Evolutionary conservation across 2,329 filamentous ascomycete species (phyloP), one percentile per base, ranked within the genome.

Genomic region (Monosporascus ibericus): DNA sequence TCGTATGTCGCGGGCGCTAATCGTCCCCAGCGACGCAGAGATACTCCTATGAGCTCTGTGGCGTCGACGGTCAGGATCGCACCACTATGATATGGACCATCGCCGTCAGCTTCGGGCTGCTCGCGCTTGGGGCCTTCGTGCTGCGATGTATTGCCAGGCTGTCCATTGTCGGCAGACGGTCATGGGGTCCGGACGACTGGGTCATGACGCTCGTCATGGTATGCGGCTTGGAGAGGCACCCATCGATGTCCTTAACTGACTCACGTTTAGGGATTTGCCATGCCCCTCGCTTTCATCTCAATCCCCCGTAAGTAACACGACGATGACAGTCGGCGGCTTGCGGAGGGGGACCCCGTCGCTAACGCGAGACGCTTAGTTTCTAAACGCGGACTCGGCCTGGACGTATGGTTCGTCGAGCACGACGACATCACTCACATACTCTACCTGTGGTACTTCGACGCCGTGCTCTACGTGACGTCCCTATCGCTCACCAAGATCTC

Each of bases 391-490:
- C 60, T 72, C 8, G 71, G 71, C 9, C 62, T 55, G 24, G 70
- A 73, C 49, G 67, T 72, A 50, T 73, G 71, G 71, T 68, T 62
- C n/a, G 55, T 73, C 11, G 60, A 65, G 1, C 64, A 65, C 37
- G 56, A 70, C 4, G 60, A 71, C 20, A 68, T 73, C 47, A 72
- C 70, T 0, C 40, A 57, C 3, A 63, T 72, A 52, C 67, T 72
- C 37, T 65, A 68, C 40, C 15, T 60, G 15, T 60, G 59, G 50
- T 55, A 50, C 34, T 58, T 48, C 39, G 55, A 56, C 44, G 60
- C 54, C 30, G 52, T 62, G 48, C 50, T 62, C 36, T 63, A 59
- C 49, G 52, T 56, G 18, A 53, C 47, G 20, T 52, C 52, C 27
- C 48, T 62, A n/a, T 46, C 36, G 30, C 42, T 64, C 15, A 56